A percentile compares a stretch with the other conserved stretches of the same genome.
Conservation (phyloP, 1,139 yeast genomes). For the Geotrichum siamense region DNA sequence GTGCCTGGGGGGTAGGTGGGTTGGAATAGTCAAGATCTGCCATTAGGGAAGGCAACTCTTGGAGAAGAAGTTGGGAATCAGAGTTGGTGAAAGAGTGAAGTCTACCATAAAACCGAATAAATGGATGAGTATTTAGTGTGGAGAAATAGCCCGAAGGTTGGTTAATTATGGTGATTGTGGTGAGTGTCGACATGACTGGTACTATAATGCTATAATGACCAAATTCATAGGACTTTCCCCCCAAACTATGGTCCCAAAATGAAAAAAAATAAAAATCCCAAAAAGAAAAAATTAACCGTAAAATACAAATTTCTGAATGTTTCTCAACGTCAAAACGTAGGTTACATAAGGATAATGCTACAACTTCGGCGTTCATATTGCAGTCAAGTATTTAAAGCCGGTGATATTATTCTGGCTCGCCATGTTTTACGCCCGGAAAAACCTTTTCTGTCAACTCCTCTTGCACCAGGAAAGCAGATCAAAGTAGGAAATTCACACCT, state of each 20-base stretch:
- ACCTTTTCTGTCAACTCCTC: slow-evolving; percentile 14
- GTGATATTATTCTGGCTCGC: slow-evolving; percentile 18
- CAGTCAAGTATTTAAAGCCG: slow-evolving; percentile 12
- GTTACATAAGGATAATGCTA: too few species aligned
- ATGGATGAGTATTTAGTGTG: slow-evolving; percentile 7
- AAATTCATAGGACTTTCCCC: too few species aligned
- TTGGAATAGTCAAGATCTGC: slow-evolving; percentile 1
- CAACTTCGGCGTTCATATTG: slow-evolving; percentile 8
- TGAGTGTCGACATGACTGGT: slow-evolving; percentile 10
- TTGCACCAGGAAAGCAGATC: slow-evolving; percentile 11
- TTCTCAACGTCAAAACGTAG: not conserved
- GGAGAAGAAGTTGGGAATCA: slow-evolving; percentile 1
- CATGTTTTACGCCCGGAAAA: slow-evolving; percentile 18
- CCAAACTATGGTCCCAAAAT: not conserved
- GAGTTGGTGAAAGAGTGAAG: not conserved
- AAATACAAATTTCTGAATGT: not conserved
- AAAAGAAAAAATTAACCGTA: not conserved
- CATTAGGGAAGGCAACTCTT: slow-evolving; percentile 15
- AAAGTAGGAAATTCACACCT: slow-evolving; percentile 9
- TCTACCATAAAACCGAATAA: slow-evolving; percentile 13
- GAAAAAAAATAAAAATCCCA: not conserved
- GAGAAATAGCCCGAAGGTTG: slow-evolving; percentile 1
- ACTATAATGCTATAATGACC: too few species aligned
- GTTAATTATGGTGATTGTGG: slow-evolving; percentile 11
- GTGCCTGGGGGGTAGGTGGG: not conserved